Evolutionary conservation across 2,329 filamentous ascomycete genomes (phyloP), one percentile per base, ranked within the genome.

Genomic region (Cucurbitaria berberidis): DNA sequence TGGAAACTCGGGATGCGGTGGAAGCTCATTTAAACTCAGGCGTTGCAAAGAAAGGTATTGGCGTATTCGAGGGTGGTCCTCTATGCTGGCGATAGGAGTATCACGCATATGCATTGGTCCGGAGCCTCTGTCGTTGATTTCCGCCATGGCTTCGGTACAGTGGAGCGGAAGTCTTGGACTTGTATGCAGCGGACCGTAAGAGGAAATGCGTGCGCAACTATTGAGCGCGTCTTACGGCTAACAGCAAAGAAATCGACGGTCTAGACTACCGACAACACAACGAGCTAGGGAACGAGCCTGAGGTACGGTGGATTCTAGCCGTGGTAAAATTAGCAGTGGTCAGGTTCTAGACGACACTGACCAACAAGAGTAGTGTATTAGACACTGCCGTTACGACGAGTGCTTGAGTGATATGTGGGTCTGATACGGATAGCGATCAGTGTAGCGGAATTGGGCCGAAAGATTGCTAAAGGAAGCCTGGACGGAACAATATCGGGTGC

Each of bases 81-180:
- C 36, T 39, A 15, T 24, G 11, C 21, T 39, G 8, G 36, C 19
- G 2, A 39, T 7, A 7, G 36, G 19, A 39, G 21, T 22, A 16
- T 38, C 35, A 21, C 21, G 47, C n/a, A 32, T 2, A 27, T 32
- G 47, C 34, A 39, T 3, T 27, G 43, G 46, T 35, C 36, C 43
- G 45, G 60, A 44, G 19, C 18, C 9, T 22, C 21, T 51, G 55
- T 36, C 39, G 30, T 53, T 19, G 50, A 29, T 22, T 45, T 19
- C 24, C 35, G 19, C 27, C 42, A 35, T 45, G 42, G 40, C 24
- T 32, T 3, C 13, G 36, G 22, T 30, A 16, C 43, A 53, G 57
- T 45, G 57, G 58, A 57, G 54, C 60, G 58, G 62, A 63, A 50
- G 41, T 51, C 55, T 62, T 59, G 57, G 51, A 35, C 38, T 32